Base-by-base conservation (phyloP, 2,329 filamentous ascomycete genomes). In the Sclerotinia sclerotiorum region DNA sequence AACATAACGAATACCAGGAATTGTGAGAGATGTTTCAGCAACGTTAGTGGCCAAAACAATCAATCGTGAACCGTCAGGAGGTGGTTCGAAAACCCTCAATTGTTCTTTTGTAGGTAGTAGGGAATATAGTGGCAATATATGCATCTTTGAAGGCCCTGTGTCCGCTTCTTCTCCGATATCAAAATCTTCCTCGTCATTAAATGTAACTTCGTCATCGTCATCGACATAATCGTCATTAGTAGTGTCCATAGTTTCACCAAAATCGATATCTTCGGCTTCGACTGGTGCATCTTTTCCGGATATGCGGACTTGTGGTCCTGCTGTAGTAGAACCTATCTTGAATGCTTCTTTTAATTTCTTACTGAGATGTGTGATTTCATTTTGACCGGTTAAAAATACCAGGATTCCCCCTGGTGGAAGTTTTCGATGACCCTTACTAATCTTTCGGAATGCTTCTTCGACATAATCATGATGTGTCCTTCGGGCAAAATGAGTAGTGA, bases 41-140 rank as follows among this genome's bases (percentile, higher is more conserved):
- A 99, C 93, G 79, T 99, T 99, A 55, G 95, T 99, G 0, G 95
- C 93, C 52, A 99, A 81, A 5, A 99, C 90, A 64, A 99, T 91
- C 32, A 95, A 85, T 11, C 95, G 88, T 11, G 91, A 91, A 21
- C 91, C 91, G 67, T 94, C 90, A 0, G 94, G 94, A 0, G 92
- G 87, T 0, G 90, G 84, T 71, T 97, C 90, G 74, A 99, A 99
- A 13, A 99, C 93, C 69, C 88, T 88, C 77, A 97, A 85, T 79
- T 99, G 95, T 75, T 98, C 93, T 73, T 89, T 90, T 2, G 94
- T 97, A 0, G 94, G 92, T 0, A 99, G 83, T 65, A 97, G 87
- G 3, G 95, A 98, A 80, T 97, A 99, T 0, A 99, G 85, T 0
- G 95, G 94, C n/a, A 99, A 81, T 11, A 98, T 87, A 73, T 97